These are phyloP conservation scores for Onygenales sp. DNA, from an alignment of 2,329 filamentous ascomycete species.

Conservation along the genomic window DNA sequence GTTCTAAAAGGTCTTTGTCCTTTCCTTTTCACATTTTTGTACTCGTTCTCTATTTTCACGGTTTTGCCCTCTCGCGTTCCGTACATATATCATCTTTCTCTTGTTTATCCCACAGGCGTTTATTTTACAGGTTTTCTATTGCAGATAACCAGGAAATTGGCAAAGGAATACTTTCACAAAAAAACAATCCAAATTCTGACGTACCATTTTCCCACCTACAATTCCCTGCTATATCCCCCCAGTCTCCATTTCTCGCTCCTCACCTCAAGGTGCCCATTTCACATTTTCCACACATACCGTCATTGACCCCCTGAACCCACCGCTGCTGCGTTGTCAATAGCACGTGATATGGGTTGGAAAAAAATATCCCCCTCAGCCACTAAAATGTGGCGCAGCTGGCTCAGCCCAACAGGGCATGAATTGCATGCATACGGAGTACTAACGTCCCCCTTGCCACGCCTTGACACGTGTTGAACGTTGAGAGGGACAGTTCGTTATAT, in stretches of 20 bases:
- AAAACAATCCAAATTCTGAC: too few species aligned
- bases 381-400: not conserved
- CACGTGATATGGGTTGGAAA: not conserved
- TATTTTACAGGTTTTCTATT: too few species aligned
- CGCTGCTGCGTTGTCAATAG: not conserved
- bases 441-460: not conserved
- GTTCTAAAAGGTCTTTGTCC: not conserved
- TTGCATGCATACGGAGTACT: too few species aligned
- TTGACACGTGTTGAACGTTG: not conserved
- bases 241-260: too few species aligned
- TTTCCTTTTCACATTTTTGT: not conserved
- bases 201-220: too few species aligned
- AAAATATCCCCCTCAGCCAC: not conserved
- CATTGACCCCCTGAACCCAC: too few species aligned
- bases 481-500: not conserved
- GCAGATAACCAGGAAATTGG: too few species aligned
- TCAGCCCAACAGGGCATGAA: not conserved
- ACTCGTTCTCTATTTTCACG: not conserved
- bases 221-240: too few species aligned
- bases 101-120: not conserved
- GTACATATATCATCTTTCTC: not conserved
- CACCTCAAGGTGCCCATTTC: too few species aligned
- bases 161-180: too few species aligned
- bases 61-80: not conserved
- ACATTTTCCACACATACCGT: too few species aligned